Conservation (phyloP, 345 rosid species). For the Clarkia xantiana region DNA sequence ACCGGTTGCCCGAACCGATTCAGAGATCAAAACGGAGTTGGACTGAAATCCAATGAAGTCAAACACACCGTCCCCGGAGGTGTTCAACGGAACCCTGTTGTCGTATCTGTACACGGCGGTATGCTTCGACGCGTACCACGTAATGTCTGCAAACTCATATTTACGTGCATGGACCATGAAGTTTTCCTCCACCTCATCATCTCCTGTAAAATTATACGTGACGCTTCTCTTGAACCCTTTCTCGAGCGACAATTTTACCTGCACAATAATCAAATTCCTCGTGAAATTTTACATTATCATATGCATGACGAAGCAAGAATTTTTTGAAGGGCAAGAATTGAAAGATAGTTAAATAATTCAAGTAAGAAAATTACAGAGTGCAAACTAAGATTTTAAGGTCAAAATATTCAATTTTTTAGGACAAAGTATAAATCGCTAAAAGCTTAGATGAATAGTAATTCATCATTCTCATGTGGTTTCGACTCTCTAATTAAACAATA, state of each 20-base stretch:
- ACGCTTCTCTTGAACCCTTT: conserved; percentile 66
- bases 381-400: too few relatives aligned
- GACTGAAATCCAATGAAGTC: conserved; percentile 73
- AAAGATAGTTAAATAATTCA: too few relatives aligned
- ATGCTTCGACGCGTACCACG: conserved; percentile 72
- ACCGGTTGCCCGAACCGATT: conserved; percentile 54
- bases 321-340: too few relatives aligned
- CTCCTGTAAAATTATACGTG: conserved; percentile 53
- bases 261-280: not conserved
- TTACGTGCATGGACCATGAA: conserved; percentile 47
- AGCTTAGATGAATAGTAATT: too few relatives aligned
- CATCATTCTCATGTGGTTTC: too few relatives aligned
- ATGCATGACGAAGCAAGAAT: too few relatives aligned
- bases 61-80: conserved; percentile 42
- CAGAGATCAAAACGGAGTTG: conserved; percentile 39
- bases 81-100: conserved; percentile 30
- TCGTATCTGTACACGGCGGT: conserved; percentile 73
- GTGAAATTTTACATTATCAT: not conserved
- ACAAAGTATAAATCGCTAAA: too few relatives aligned
- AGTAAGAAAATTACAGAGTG: too few relatives aligned
- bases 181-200: conserved; percentile 34
- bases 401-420: too few relatives aligned
- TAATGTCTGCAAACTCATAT: conserved; percentile 65
- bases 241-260: conserved; percentile 61
- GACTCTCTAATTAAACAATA: too few relatives aligned